These are phyloP conservation scores for Hypoxylon sp. DNA, from an alignment of 2,329 filamentous ascomycete species.

Conservation along the genomic window DNA sequence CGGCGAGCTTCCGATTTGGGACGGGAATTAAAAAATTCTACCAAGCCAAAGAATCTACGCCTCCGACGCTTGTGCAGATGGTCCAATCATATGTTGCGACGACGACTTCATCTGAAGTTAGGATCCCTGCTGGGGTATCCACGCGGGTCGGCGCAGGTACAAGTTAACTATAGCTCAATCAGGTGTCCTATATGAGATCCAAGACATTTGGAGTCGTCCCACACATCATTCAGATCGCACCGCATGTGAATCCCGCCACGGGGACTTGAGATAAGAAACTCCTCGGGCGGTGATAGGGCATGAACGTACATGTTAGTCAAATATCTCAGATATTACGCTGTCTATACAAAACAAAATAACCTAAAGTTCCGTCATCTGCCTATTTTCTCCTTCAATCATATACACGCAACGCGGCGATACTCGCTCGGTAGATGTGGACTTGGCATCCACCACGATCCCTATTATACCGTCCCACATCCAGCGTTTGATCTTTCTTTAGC, in stretches of 20 bases:
- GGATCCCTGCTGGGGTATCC: constrained; percentile 34
- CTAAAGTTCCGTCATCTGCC: constrained; percentile 37
- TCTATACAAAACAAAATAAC: constrained; percentile 31
- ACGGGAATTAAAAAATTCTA: constrained; percentile 25
- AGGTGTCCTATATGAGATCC: constrained; percentile 44
- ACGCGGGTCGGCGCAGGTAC: constrained; percentile 52
- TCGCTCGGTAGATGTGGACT: constrained; percentile 30
- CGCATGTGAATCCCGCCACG: constrained; percentile 50
- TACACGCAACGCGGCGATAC: constrained; percentile 12
- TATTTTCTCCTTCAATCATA: constrained; percentile 28
- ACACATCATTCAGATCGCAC: constrained; percentile 43
- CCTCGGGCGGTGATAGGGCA: constrained; percentile 11
- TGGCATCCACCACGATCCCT: constrained; percentile 12
- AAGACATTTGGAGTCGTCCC: constrained; percentile 45
- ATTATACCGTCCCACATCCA: constrained; percentile 21
- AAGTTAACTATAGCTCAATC: constrained; percentile 44
- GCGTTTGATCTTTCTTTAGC: constrained; percentile 20
- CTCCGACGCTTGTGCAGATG: constrained; percentile 19
- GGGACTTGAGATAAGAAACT: constrained; percentile 33
- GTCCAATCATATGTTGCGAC: constrained; percentile 34
- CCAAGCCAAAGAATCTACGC: constrained; percentile 19
- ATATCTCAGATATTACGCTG: constrained; percentile 20
- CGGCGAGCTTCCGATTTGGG: constrained; percentile 41
- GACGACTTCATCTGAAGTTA: constrained; percentile 35
- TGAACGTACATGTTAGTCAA: constrained; percentile 21